These are phyloP conservation scores for Nyssa sinensis DNA, from an alignment of 148 eudicot genomes.

Conservation along the genomic window DNA sequence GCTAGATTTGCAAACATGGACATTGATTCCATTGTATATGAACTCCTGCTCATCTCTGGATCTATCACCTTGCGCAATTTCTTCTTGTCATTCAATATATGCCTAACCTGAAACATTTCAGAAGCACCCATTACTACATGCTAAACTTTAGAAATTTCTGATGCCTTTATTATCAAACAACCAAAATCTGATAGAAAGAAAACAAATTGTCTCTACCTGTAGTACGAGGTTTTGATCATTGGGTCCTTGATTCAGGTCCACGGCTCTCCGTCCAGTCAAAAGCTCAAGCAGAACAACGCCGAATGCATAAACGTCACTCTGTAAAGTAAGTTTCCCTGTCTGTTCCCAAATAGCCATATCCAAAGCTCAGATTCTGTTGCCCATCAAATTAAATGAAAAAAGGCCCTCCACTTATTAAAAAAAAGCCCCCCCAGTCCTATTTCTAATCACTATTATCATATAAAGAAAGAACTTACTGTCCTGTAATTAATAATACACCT, in stretches of 20 bases:
- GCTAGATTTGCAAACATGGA: conserved; percentile 85
- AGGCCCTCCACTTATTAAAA: no score
- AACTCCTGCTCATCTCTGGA: conserved; percentile 68
- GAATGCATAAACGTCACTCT: conserved; percentile 96
- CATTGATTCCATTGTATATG: conserved; percentile 82
- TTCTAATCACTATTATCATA: not conserved
- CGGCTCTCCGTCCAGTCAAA: conserved; percentile 84
- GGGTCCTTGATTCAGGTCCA: conserved; percentile 89
- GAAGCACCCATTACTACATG: no score
- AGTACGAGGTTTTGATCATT: conserved; percentile 86
- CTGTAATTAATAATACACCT: not conserved
- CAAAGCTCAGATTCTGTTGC: conserved; percentile 9
- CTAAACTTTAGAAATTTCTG: no score
- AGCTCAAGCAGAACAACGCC: conserved; percentile 98
- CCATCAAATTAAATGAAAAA: not conserved
- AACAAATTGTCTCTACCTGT: conserved; percentile 47
- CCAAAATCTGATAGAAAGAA: not conserved
- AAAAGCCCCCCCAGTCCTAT: not conserved
- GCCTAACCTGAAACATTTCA: conserved; percentile 54
- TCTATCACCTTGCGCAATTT: conserved; percentile 74
- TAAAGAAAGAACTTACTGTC: not conserved
- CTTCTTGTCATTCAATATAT: conserved; percentile 71
- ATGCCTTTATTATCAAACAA: no score
- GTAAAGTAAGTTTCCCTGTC: conserved; percentile 96
- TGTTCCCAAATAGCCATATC: conserved; percentile 37